A percentile compares a stretch with the other conserved stretches of the same genome.
phyloP scores from a whole-genome alignment of 192 early-diverging fungal genomes.

The Globomyces pollinis-pini region DNA sequence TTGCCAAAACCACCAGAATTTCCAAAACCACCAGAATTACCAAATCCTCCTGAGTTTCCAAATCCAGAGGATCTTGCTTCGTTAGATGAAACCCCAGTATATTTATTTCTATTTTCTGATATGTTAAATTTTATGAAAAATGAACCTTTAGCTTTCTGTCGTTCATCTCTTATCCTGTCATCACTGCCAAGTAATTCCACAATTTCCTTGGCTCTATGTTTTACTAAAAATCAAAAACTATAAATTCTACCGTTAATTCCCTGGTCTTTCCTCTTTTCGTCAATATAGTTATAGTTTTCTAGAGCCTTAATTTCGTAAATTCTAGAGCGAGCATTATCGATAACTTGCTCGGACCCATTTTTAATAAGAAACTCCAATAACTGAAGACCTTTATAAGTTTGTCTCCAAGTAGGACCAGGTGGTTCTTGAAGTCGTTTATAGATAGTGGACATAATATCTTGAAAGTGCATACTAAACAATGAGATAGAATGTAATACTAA shows the following conservation, averaged over 20 bases:
- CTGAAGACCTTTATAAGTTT: conserved; percentile 94
- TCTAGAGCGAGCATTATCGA: conserved; percentile 78
- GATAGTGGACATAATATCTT: conserved; percentile 92
- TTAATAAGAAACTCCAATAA: conserved; percentile 92
- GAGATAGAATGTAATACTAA: conserved; percentile 6
- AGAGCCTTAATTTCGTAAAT: conserved; percentile 85
- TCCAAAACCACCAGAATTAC: conserved; percentile 56
- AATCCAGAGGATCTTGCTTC: conserved; percentile 4
- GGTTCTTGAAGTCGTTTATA: conserved; percentile 83
- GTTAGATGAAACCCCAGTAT: conserved; percentile 60
- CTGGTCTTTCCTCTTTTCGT: conserved; percentile 94
- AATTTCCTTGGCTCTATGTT: conserved; percentile 84
- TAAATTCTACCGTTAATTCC: conserved; percentile 83
- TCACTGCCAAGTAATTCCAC: conserved; percentile 71
- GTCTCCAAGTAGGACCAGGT: conserved; percentile 77
- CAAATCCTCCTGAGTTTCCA: conserved; percentile 20
- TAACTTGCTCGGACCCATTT: conserved; percentile 87
- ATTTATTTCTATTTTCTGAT: conserved; percentile 79
- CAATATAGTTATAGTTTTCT: conserved; percentile 80
- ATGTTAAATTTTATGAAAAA: too few relatives aligned
- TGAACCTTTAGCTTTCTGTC: conserved; percentile 68
- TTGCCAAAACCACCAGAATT: conserved; percentile 15
- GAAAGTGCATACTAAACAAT: conserved; percentile 74
- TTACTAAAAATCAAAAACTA: conserved; percentile 48
- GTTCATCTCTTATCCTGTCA: conserved; percentile 73